Conservation (phyloP, 768 basidiomycete species). For the Leccinellum luteum region DNA sequence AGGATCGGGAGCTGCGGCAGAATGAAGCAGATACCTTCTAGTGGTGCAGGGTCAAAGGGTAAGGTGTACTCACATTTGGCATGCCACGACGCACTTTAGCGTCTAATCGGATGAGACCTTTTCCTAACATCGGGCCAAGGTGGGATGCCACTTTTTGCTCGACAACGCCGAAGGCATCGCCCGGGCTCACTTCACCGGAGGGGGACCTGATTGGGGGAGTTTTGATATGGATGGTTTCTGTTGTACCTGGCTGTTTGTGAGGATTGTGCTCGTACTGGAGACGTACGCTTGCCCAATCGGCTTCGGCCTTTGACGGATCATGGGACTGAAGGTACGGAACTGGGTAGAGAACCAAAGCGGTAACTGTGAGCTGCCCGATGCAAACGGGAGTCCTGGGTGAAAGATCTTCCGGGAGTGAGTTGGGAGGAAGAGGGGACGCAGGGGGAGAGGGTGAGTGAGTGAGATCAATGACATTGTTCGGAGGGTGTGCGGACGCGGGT, state of each 20-base stretch:
- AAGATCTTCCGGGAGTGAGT: slow-evolving; percentile 51
- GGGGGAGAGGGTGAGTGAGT: slow-evolving; percentile 59
- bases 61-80: slow-evolving; percentile 50
- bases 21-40: slow-evolving; percentile 19
- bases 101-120: slow-evolving; percentile 78
- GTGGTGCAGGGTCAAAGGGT: slow-evolving; percentile 12
- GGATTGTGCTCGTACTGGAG: slow-evolving; percentile 69
- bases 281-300: slow-evolving; percentile 68
- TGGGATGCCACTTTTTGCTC: slow-evolving; percentile 82
- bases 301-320: slow-evolving; percentile 39
- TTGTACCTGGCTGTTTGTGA: slow-evolving; percentile 43
- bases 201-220: slow-evolving; percentile 52
- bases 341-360: slow-evolving; percentile 84
- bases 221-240: slow-evolving; percentile 79
- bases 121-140: slow-evolving; percentile 81
- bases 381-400: slow-evolving; percentile 84
- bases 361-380: slow-evolving; percentile 80
- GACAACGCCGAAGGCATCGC: slow-evolving; percentile 78
- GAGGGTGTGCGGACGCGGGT: slow-evolving; percentile 26
- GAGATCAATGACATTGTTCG: slow-evolving; percentile 70
- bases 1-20: slow-evolving; percentile 69
- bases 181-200: slow-evolving; percentile 52
- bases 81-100: slow-evolving; percentile 68
- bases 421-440: slow-evolving; percentile 36
- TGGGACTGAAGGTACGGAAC: slow-evolving; percentile 59